A percentile compares a stretch with the other conserved stretches of the same genome.
phyloP scores from a whole-genome alignment of 768 basidiomycete genomes.

The Rhizopogon vinicolor region DNA sequence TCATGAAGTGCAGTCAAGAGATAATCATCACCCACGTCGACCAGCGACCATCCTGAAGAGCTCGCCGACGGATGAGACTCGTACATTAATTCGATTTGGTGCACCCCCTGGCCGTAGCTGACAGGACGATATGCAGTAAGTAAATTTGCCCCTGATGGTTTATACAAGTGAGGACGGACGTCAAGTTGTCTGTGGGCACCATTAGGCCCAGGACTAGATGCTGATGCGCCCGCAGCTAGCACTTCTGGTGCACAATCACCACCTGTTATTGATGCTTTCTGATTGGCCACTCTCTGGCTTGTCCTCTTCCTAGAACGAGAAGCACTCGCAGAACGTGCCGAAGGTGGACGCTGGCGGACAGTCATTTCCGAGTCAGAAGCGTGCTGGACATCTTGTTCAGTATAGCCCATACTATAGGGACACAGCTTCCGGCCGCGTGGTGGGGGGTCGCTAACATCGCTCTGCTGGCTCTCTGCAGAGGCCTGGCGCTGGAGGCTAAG shows the following conservation, averaged over 20 bases:
- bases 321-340: not conserved
- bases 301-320: not conserved
- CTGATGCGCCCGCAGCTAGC: not conserved
- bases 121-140: conserved; percentile 14
- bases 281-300: not conserved
- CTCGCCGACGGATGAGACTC: conserved; percentile 8
- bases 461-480: conserved; percentile 25
- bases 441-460: conserved; percentile 18
- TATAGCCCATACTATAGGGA: conserved; percentile 4
- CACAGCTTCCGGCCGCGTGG: conserved; percentile 5
- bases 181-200: not conserved
- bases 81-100: conserved; percentile 5
- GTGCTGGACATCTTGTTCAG: not conserved
- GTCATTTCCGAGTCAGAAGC: not conserved
- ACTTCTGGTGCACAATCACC: not conserved
- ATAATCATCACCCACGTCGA: conserved; percentile 17
- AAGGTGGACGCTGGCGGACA: not conserved
- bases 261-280: not conserved
- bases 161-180: not conserved
- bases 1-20: not conserved
- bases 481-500: conserved; percentile 17
- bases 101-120: conserved; percentile 14
- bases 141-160: conserved; percentile 11
- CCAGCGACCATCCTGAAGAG: conserved; percentile 17
- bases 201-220: not conserved